phyloP scores from a whole-genome alignment of 2,329 filamentous ascomycete genomes.

The Metarhizium guizhouense region DNA sequence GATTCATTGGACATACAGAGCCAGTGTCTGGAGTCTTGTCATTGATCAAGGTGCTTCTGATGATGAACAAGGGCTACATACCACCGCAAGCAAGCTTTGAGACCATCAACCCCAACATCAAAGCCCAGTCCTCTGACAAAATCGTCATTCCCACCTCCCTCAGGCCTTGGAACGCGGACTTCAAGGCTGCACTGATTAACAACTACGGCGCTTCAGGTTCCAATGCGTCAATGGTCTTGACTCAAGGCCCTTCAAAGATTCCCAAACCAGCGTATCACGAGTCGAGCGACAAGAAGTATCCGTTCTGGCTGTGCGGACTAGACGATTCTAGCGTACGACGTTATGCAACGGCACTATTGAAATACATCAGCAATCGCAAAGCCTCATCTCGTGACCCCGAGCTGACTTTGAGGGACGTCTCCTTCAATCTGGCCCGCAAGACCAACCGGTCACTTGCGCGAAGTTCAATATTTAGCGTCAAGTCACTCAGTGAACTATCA shows the following conservation, averaged over 20 bases:
- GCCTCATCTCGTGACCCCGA: not conserved
- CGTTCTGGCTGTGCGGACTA: not conserved
- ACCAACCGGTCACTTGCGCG: not conserved
- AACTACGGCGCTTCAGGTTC: conserved; percentile 28
- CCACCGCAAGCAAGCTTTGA: conserved; percentile 24
- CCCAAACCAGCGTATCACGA: not conserved
- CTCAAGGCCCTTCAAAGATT: conserved; percentile 6
- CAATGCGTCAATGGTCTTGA: conserved; percentile 19
- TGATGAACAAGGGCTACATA: conserved; percentile 17
- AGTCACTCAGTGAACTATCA: not conserved
- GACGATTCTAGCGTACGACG: not conserved
- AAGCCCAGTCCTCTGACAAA: conserved; percentile 19
- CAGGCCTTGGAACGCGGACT: conserved; percentile 11
- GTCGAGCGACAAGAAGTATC: not conserved
- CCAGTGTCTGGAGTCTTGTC: conserved; percentile 19
- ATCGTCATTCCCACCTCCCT: conserved; percentile 24
- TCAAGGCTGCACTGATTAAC: conserved; percentile 21
- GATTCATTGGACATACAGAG: conserved; percentile 54
- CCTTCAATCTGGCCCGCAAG: not conserved
- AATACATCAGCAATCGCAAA: not conserved
- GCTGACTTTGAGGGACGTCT: not conserved
- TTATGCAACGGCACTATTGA: not conserved
- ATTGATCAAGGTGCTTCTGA: conserved; percentile 22
- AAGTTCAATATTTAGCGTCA: not conserved
- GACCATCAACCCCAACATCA: conserved; percentile 19